phyloP scores from a whole-genome alignment of 805 yeast species.

The Cyberlindnera amylophila region DNA sequence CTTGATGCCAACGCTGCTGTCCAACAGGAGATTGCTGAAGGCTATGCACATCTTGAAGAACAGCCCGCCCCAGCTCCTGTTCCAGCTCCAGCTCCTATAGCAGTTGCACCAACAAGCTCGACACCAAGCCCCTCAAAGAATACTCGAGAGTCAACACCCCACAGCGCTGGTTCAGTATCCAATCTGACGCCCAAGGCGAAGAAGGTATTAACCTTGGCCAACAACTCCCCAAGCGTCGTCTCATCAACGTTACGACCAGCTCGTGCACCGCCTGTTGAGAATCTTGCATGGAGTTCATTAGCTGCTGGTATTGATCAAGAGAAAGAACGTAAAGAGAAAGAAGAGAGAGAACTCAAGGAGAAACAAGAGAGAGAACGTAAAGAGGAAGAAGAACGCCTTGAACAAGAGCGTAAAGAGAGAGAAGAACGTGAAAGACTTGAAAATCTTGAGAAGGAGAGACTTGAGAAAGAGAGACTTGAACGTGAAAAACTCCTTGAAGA shows the following conservation, averaged over 20 bases:
- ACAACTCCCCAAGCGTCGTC: constrained; percentile 7
- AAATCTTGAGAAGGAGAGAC: background rate
- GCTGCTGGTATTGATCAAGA: constrained; percentile 2
- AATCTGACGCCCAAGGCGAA: constrained; percentile 8
- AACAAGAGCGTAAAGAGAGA: constrained; percentile 4
- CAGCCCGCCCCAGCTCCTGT: too few relatives aligned
- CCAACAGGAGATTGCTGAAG: constrained; percentile 45
- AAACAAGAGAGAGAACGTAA: background rate
- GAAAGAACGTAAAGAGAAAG: constrained; percentile 1
- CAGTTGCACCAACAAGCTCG: background rate
- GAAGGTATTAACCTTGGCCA: constrained; percentile 3
- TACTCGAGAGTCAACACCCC: constrained; percentile 3
- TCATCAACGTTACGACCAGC: constrained; percentile 10
- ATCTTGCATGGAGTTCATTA: constrained; percentile 10
- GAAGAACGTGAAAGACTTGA: constrained; percentile 4
- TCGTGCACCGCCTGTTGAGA: constrained; percentile 10
- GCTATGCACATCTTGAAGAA: constrained; percentile 16
- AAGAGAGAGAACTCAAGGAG: constrained; percentile 2
- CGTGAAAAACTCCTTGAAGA: background rate
- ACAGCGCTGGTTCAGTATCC: background rate
- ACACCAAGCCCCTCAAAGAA: constrained; percentile 11
- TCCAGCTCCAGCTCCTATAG: too few relatives aligned
- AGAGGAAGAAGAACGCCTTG: background rate
- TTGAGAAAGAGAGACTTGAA: constrained; percentile 1
- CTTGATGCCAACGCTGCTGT: constrained; percentile 51